Percentiles rank a stretch among this genome's conserved stretches.
Conservation (phyloP, 2,329 filamentous ascomycete genomes). For the Macrophomina pseudophaseolina region DNA sequence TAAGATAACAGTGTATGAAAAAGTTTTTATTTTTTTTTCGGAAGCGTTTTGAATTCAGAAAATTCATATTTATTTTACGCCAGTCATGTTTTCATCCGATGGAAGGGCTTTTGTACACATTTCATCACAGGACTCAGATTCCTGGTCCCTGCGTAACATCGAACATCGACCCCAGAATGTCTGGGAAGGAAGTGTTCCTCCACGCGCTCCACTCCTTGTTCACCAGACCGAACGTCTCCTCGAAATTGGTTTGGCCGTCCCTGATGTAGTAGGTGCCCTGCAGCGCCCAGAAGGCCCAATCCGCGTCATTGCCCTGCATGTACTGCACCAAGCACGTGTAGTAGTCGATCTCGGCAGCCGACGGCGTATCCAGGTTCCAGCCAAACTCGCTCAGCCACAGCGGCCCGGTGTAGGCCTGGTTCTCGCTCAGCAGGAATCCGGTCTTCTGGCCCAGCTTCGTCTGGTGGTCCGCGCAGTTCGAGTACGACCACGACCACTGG, state of each 20-base stretch:
- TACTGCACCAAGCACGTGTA: constrained; percentile 59
- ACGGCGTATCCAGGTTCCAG: constrained; percentile 48
- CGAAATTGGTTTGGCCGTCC: constrained; percentile 55
- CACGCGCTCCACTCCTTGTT: constrained; percentile 51
- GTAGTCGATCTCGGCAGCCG: constrained; percentile 54
- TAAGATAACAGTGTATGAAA: too few species aligned
- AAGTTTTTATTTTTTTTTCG: too few species aligned
- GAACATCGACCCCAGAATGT: constrained; percentile 47
- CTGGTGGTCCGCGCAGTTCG: constrained; percentile 51
- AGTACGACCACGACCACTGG: constrained; percentile 53
- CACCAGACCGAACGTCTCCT: constrained; percentile 61
- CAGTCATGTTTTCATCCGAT: too few species aligned
- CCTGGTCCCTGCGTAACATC: constrained; percentile 50
- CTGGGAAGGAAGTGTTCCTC: constrained; percentile 45
- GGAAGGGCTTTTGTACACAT: background rate
- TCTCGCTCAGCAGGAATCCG: constrained; percentile 60
- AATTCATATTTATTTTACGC: too few species aligned
- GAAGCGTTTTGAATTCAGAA: too few species aligned
- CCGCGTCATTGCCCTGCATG: constrained; percentile 61
- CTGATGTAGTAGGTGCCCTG: constrained; percentile 65
- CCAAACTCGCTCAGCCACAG: constrained; percentile 66
- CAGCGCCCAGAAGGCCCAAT: constrained; percentile 65
- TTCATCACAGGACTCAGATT: constrained; percentile 1
- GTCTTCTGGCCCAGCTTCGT: constrained; percentile 54
- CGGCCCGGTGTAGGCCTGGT: constrained; percentile 56